Base-by-base conservation (phyloP, 2,329 filamentous ascomycete species). In the Mycosphaerella arachidis region DNA sequence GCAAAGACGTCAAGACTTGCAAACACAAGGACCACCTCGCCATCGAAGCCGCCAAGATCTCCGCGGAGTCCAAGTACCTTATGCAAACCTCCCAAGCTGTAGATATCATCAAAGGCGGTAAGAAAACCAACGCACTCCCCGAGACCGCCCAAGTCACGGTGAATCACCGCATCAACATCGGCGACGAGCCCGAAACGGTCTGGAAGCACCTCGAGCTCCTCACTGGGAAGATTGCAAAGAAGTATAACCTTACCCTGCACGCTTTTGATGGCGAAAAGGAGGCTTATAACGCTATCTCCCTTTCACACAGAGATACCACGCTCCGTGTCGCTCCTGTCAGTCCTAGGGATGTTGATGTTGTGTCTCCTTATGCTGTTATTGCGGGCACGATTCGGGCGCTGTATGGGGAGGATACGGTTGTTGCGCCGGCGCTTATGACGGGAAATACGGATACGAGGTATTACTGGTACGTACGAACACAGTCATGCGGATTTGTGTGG, bases 91-190 rank as follows among this genome's bases (percentile, higher is more conserved):
- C 81, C 0, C 82, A 84, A 71, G 80, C 83, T 0, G 78, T 82
- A 0, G 82, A 84, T 66, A 71, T 83, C 35, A 78, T 85, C 66
- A 70, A 71, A 35, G 83, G 82, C 27, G 83, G 83, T 9, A 78
- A 83, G 48, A 85, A 85, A 68, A 79, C 81, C 63, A 85, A 85
- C 59, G 83, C 83, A 2, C 76, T 85, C 43, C 83, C 83, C 0
- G 82, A 85, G 69, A 79, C 79, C 48, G 78, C 82, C 48, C 77
- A 73, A 3, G 77, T 81, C 0, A 76, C 79, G 0, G 77, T 85
- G 40, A 85, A 85, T 67, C 82, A 84, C 72, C 82, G 83, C 6
- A 78, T 85, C 45, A 82, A 82, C n/a, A 75, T 82, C 16, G 81
- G 83, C 61, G 78, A 83, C 64, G 77, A 77, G 1, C 78, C 80